Evolutionary conservation across 2,329 filamentous ascomycete genomes (phyloP), one percentile per base, ranked within the genome.

Genomic region (Raffaelea albimanens): DNA sequence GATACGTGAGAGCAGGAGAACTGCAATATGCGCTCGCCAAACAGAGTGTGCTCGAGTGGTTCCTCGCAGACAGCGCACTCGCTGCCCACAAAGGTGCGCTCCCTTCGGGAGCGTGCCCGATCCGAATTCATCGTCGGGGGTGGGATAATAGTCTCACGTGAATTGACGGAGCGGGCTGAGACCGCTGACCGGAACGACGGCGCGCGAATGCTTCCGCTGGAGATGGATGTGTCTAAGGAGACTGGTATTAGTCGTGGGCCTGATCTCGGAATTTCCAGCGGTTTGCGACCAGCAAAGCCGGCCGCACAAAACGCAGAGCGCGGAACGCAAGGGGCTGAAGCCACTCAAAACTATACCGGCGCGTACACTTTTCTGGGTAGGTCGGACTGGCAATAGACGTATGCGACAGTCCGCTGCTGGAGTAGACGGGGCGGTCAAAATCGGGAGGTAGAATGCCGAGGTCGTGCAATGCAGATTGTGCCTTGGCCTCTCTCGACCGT

Each of bases 41-140:
- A 85, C 42, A 98, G 75, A 3, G 89, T 98, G 65, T 97, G 91
- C 66, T 97, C 93, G 52, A 98, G 70, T 3, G 90, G 90, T 68
- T 98, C 93, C 64, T 98, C 93, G 63, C 93, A 98, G 16, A 96
- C 90, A 44, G 90, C 87, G 67, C 93, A 98, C 69, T 94, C 87
- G 63, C 82, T 89, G 41, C 93, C 93, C 47, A 97, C 86, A 67
- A 96, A 97, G 2, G 91, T 98, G 62, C 93, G 80, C 67, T 97
- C 91, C 61, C 90, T 78, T 61, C 93, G 80, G 55, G 82, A 83
- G 55, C 88, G 83, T 58, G 78, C 83, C 59, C 87, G 77, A 60
- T 95, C 88, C 45, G 84, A 73, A 59, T 83, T 82, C 71, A 88
- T 78, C 64, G 79, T 77, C 70, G 83, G 82, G 51, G 62, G 59